Conservation (phyloP, 1,284 basidiomycete species). For the Ganoderma leucocontextum region DNA sequence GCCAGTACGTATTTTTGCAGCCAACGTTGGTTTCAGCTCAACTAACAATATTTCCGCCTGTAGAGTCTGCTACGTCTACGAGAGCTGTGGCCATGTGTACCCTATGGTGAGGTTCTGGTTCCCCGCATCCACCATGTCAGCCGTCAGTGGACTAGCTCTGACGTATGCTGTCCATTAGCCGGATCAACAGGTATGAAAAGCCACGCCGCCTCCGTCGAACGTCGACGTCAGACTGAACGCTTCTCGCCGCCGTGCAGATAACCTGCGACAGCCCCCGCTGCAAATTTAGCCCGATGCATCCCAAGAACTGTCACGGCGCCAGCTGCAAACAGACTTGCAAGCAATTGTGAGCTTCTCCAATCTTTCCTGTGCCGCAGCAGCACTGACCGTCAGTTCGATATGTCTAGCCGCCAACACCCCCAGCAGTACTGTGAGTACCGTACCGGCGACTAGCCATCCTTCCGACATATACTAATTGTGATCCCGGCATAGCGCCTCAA, state of each 20-base stretch:
- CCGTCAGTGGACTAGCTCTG: neutral
- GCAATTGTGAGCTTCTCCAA: conserved; percentile 36
- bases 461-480: neutral
- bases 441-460: neutral
- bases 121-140: neutral
- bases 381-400: conserved; percentile 7
- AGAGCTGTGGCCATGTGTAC: conserved; percentile 34
- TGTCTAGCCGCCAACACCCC: conserved; percentile 38
- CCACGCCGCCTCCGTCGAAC: too few species aligned
- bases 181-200: conserved; percentile 24
- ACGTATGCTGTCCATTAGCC: conserved; percentile 18
- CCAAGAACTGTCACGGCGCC: conserved; percentile 33
- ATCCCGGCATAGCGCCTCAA: conserved; percentile 27
- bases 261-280: conserved; percentile 37
- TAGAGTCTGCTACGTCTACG: conserved; percentile 39
- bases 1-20: conserved; percentile 32
- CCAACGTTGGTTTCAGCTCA: neutral
- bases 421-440: conserved; percentile 40
- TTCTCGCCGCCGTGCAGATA: conserved; percentile 25
- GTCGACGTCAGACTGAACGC: neutral
- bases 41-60: neutral
- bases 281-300: conserved; percentile 39
- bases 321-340: conserved; percentile 42
- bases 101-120: conserved; percentile 30
- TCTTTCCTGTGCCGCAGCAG: conserved; percentile 1